Evolutionary conservation across 1,139 yeast genomes (phyloP).

Genomic region (Kodamaea anthophila): DNA sequence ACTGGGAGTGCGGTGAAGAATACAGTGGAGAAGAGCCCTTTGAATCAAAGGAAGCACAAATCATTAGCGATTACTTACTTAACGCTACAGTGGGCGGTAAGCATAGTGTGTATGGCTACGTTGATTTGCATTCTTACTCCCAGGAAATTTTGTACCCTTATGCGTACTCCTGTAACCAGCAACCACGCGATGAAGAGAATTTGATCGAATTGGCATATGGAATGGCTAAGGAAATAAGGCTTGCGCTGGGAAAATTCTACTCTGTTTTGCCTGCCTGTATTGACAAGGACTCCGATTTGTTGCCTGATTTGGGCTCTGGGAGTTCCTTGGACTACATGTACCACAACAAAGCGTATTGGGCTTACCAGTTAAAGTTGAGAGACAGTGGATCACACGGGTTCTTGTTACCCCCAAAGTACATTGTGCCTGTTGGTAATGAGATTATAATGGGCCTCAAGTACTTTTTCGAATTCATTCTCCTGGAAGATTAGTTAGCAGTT

Average conservation of each 20-base stretch:
- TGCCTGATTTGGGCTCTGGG: conserved; percentile 76
- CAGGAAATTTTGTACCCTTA: conserved; percentile 81
- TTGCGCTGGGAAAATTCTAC: conserved; percentile 56
- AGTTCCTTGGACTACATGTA: conserved; percentile 81
- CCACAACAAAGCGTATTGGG: conserved; percentile 76
- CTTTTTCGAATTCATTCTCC: conserved; percentile 60
- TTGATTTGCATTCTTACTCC: conserved; percentile 80
- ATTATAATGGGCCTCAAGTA: conserved; percentile 63
- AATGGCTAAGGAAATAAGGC: conserved; percentile 63
- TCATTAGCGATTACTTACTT: conserved; percentile 61
- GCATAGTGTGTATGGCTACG: conserved; percentile 65
- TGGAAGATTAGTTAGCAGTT: conserved; percentile 19
- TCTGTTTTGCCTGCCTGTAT: conserved; percentile 72
- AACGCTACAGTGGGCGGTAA: conserved; percentile 40
- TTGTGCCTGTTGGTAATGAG: conserved; percentile 73
- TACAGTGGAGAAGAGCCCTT: conserved; percentile 74
- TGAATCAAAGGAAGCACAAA: conserved; percentile 67
- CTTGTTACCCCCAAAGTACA: conserved; percentile 63
- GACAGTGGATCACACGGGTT: conserved; percentile 85
- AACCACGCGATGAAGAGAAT: conserved; percentile 77
- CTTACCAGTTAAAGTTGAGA: conserved; percentile 74
- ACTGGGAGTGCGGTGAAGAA: conserved; percentile 75
- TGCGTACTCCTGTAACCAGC: conserved; percentile 67
- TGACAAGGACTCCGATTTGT: conserved; percentile 63
- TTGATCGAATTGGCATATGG: conserved; percentile 78